Evolutionary conservation across 2,329 filamentous ascomycete species (phyloP).

Genomic region (Monilinia laxa): DNA sequence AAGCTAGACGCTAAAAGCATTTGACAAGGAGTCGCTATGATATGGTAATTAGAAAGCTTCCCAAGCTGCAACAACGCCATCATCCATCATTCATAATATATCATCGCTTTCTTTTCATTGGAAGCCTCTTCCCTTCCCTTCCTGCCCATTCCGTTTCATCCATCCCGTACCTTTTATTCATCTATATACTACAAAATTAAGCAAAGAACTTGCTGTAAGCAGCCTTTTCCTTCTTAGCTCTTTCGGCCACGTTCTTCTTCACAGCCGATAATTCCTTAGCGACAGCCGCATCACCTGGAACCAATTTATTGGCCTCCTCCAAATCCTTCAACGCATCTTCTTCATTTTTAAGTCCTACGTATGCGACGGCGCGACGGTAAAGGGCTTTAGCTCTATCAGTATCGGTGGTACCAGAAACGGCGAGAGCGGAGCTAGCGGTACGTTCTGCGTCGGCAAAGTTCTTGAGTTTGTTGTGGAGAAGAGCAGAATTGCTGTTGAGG

Average conservation of each 20-base stretch:
- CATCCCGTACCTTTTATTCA: conserved; percentile 1
- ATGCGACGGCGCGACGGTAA: conserved; percentile 78
- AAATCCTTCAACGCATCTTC: conserved; percentile 76
- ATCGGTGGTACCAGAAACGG: conserved; percentile 63
- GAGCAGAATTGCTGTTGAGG: conserved; percentile 83
- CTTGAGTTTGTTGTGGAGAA: conserved; percentile 79
- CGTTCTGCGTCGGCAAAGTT: conserved; percentile 68
- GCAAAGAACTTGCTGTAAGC: conserved; percentile 88
- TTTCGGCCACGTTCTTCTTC: conserved; percentile 71
- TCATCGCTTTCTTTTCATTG: background rate
- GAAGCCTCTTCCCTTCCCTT: background rate
- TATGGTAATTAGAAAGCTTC: conserved; percentile 4
- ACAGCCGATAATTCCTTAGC: conserved; percentile 72
- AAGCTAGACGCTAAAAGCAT: conserved; percentile 6
- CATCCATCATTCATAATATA: conserved; percentile 13
- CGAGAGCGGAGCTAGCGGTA: conserved; percentile 71
- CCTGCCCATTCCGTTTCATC: background rate
- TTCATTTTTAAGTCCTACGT: conserved; percentile 76
- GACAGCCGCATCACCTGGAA: conserved; percentile 73
- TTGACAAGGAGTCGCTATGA: background rate
- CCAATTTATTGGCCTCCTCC: conserved; percentile 70
- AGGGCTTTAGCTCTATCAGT: conserved; percentile 85
- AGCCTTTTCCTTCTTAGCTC: conserved; percentile 85
- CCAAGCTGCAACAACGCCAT: background rate
- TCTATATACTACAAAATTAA: conserved; percentile 23